Evolutionary conservation across 2,329 filamentous ascomycete genomes (phyloP).

Genomic region (Emmonsiellopsis sp.): DNA sequence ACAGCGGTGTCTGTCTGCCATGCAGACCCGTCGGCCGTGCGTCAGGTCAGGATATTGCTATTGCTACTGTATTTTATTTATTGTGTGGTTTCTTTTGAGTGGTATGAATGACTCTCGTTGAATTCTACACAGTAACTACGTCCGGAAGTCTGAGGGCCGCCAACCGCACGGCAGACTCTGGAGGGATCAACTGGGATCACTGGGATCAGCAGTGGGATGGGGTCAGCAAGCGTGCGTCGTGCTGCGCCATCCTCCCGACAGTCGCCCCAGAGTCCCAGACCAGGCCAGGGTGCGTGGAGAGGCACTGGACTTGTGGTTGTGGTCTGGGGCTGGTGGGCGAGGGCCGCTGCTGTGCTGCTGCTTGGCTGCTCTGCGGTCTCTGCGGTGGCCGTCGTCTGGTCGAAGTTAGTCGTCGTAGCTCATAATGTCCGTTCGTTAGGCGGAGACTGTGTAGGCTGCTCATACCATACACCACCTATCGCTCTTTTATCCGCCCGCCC

Average conservation of each 20-base stretch:
- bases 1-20: neutral
- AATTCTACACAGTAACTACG: neutral
- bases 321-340: too few species aligned
- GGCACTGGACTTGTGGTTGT: too few species aligned
- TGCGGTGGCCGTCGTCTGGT: too few species aligned
- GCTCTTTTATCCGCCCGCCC: neutral
- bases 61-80: too few species aligned
- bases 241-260: conserved; percentile 3
- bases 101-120: too few species aligned
- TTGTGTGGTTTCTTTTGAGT: too few species aligned
- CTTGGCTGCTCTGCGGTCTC: too few species aligned
- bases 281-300: neutral
- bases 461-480: neutral
- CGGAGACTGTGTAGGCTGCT: neutral
- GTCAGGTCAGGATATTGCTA: too few species aligned
- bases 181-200: neutral
- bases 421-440: too few species aligned
- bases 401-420: too few species aligned
- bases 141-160: neutral
- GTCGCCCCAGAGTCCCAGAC: conserved; percentile 3
- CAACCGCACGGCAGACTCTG: neutral
- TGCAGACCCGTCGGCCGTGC: neutral
- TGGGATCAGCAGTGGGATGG: conserved; percentile 4
- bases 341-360: too few species aligned
- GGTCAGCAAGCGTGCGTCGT: neutral